Percentiles rank a stretch among this genome's conserved stretches.
phyloP scores from a whole-genome alignment of 164 flowering plant species.

The Vitis rotundifolia region DNA sequence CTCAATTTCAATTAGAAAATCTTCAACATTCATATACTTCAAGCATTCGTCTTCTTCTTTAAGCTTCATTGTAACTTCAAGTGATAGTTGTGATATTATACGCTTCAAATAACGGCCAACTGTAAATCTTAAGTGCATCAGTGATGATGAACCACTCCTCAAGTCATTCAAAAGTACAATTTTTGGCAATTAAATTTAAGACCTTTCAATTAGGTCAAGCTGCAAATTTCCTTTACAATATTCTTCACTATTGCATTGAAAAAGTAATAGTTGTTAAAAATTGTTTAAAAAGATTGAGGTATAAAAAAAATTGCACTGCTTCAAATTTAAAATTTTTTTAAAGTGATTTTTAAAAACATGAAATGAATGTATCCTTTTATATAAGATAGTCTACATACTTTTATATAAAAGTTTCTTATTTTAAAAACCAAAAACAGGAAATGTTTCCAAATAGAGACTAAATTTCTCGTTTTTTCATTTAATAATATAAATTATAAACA shows the following conservation, averaged over 20 bases:
- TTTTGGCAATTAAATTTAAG: constrained; percentile 3
- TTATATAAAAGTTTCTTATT: no score
- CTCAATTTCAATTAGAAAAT: neutral
- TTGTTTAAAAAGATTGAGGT: no score
- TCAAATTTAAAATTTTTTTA: no score
- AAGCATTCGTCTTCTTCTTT: neutral
- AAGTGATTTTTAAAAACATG: no score
- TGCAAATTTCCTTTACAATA: neutral
- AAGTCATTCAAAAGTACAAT: neutral
- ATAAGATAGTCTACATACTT: no score
- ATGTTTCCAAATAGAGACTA: no score
- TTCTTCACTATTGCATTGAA: neutral
- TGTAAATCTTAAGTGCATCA: neutral
- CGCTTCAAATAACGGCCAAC: neutral
- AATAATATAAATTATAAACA: no score
- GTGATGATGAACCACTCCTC: neutral
- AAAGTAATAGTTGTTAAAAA: no score
- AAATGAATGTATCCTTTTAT: no score
- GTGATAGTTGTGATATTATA: neutral
- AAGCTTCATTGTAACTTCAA: neutral
- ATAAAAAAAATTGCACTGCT: no score
- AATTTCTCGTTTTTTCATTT: no score
- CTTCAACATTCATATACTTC: neutral
- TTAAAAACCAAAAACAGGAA: no score
- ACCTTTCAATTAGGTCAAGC: neutral